phyloP scores from a whole-genome alignment of 2,329 filamentous ascomycete genomes.

The Verticillium nonalfalfae region DNA sequence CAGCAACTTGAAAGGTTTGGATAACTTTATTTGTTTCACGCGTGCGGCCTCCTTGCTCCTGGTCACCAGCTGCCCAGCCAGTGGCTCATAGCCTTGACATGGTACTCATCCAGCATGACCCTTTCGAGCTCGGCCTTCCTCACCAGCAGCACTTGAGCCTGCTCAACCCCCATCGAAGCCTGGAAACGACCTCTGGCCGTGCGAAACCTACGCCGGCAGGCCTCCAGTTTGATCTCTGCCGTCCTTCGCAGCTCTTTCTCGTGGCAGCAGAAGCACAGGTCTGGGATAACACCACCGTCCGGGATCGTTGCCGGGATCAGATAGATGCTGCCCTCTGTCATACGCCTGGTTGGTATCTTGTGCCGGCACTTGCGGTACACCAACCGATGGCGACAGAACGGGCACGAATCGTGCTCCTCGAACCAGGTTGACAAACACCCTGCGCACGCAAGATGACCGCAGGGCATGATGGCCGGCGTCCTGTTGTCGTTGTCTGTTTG shows the following conservation, averaged over 20 bases:
- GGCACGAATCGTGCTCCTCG: slow-evolving; percentile 17
- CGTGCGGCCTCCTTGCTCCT: not conserved
- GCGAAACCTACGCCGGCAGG: slow-evolving; percentile 2
- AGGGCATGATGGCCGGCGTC: slow-evolving; percentile 23
- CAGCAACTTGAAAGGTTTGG: no score
- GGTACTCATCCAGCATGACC: not conserved
- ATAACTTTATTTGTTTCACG: no score
- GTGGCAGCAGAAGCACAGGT: slow-evolving; percentile 13
- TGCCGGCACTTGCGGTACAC: slow-evolving; percentile 22
- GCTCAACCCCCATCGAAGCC: not conserved
- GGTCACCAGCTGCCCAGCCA: not conserved
- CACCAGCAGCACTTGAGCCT: slow-evolving; percentile 1
- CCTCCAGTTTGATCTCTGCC: not conserved
- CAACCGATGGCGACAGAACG: slow-evolving; percentile 24
- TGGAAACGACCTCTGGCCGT: slow-evolving; percentile 2
- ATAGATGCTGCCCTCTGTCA: slow-evolving; percentile 22
- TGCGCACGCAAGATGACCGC: slow-evolving; percentile 25
- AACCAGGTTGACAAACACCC: slow-evolving; percentile 22
- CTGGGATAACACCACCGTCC: slow-evolving; percentile 21
- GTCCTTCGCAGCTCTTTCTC: not conserved
- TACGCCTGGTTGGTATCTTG: slow-evolving; percentile 13
- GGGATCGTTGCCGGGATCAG: slow-evolving; percentile 24
- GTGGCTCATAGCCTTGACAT: not conserved
- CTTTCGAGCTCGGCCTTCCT: slow-evolving; percentile 6
- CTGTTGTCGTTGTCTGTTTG: not conserved